These are phyloP conservation scores for Alternaria panax DNA, from an alignment of 2,329 filamentous ascomycete species.

Conservation along the genomic window DNA sequence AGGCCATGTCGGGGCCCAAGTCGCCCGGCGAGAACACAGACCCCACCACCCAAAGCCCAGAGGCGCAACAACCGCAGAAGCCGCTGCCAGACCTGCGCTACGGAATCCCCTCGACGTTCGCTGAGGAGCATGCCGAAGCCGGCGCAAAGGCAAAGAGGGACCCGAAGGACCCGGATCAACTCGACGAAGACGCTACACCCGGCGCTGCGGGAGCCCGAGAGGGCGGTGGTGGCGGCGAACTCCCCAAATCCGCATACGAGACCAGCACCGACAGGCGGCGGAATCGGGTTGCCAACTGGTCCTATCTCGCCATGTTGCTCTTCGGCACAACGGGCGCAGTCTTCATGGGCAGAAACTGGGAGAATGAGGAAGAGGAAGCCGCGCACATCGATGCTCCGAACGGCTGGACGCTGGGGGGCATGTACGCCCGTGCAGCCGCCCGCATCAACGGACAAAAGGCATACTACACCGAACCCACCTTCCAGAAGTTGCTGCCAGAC, in stretches of 20 bases:
- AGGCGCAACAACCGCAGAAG: conserved; percentile 60
- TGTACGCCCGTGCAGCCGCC: conserved; percentile 82
- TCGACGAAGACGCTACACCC: conserved; percentile 60
- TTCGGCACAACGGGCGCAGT: conserved; percentile 66
- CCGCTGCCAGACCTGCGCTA: conserved; percentile 91
- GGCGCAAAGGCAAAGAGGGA: conserved; percentile 44
- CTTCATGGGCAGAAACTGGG: conserved; percentile 90
- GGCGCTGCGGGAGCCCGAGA: conserved; percentile 56
- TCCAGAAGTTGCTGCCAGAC: conserved; percentile 89
- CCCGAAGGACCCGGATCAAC: conserved; percentile 54
- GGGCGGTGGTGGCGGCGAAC: conserved; percentile 64
- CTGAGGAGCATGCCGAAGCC: conserved; percentile 67
- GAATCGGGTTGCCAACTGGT: conserved; percentile 75
- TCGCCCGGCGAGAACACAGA: conserved; percentile 47
- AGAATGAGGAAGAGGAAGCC: conserved; percentile 73
- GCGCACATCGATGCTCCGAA: conserved; percentile 75
- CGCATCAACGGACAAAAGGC: conserved; percentile 77
- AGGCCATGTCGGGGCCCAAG: conserved; percentile 47
- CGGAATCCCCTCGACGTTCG: conserved; percentile 90
- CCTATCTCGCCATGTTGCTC: conserved; percentile 69
- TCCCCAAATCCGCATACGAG: conserved; percentile 82
- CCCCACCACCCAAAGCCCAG: conserved; percentile 50
- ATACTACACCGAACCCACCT: conserved; percentile 96
- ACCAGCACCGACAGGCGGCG: conserved; percentile 88
- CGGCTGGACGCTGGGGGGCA: conserved; percentile 76